Evolutionary conservation across 768 basidiomycete species (phyloP).

Genomic region (Hortiboletus campestris): DNA sequence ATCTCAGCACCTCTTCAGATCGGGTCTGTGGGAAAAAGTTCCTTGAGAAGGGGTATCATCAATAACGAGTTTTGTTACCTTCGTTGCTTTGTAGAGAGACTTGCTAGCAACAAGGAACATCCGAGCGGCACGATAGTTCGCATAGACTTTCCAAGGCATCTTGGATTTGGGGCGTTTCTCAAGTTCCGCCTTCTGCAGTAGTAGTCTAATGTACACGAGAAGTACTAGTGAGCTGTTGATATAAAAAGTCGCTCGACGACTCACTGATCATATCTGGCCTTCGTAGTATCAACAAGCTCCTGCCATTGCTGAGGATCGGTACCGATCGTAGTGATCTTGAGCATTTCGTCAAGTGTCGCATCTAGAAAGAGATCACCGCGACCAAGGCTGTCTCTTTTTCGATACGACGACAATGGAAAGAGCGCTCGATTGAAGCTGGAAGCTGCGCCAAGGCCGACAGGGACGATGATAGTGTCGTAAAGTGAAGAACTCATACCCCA

Average conservation of each 20-base stretch:
- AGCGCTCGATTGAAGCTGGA: background rate
- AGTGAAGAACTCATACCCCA: background rate
- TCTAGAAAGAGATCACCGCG: conserved; percentile 5
- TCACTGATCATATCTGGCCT: background rate
- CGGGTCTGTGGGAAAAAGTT: background rate
- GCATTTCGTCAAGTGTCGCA: background rate
- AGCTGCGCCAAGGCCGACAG: conserved; percentile 3
- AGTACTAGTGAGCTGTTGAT: background rate
- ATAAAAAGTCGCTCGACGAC: background rate
- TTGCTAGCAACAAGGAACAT: conserved; percentile 4
- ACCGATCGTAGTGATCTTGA: too few species aligned
- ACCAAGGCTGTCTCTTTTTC: background rate
- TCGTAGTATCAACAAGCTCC: too few species aligned
- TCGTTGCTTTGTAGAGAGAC: background rate
- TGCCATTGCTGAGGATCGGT: background rate
- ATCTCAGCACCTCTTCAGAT: conserved; percentile 8
- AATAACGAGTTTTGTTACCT: background rate
- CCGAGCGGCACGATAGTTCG: conserved; percentile 2
- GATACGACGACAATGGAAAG: conserved; percentile 8
- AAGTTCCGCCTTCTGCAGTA: background rate
- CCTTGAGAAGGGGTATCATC: background rate
- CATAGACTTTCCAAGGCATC: conserved; percentile 1
- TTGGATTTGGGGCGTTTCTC: background rate
- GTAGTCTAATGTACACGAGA: background rate
- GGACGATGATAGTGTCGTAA: background rate